Base-by-base conservation (phyloP, 345 rosid genomes). In the Lumnitzera littorea region DNA sequence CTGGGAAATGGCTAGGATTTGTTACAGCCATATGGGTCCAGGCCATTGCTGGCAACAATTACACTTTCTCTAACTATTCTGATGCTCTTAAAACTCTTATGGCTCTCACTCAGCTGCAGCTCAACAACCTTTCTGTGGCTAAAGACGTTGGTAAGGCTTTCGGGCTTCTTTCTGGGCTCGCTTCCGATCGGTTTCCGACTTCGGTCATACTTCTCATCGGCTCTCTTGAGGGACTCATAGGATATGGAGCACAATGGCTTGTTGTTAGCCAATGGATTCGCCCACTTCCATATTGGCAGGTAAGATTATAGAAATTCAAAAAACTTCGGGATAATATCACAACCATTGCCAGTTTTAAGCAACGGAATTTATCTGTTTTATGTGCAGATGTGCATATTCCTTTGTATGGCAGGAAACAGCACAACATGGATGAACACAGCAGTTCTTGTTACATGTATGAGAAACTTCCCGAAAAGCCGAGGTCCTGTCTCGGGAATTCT, bases 341-440 rank as follows among this genome's bases (percentile, higher is more conserved):
- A 20, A 20, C 20, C 20, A 20, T 20, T 20, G 20, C 20, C 20
- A 20, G 20, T 20, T 20, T 20, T 20, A 20, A 20, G 20, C 20
- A 20, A 20, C 20, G 20, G 20, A 20, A 20, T 20, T 10, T 20
- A 16, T 8, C 23, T 31, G 27, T 43, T 46, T 41, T 23, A 7
- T 48, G 29, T 48, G 54, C 78, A 86, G 88, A 80, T 86, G 83
- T 83, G 89, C 67, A 56, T 86, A 47, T 74, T 78, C 49, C 72
- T 85, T 12, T 78, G 84, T 73, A 27, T 83, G 75, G 91, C 84
- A 51, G 86, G 84, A 15, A 83, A 85, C 62, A 83, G 86, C 69
- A 77, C 86, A 5, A 80, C 91, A 10, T 85, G 88, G 86, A 78
- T 85, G 84, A 82, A 80, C 80, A 86, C 91, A 24, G 87, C 87